A percentile compares a stretch with the other conserved stretches of the same genome.
Conservation (phyloP, 768 basidiomycete genomes). For the Rhizopogon vinicolor region DNA sequence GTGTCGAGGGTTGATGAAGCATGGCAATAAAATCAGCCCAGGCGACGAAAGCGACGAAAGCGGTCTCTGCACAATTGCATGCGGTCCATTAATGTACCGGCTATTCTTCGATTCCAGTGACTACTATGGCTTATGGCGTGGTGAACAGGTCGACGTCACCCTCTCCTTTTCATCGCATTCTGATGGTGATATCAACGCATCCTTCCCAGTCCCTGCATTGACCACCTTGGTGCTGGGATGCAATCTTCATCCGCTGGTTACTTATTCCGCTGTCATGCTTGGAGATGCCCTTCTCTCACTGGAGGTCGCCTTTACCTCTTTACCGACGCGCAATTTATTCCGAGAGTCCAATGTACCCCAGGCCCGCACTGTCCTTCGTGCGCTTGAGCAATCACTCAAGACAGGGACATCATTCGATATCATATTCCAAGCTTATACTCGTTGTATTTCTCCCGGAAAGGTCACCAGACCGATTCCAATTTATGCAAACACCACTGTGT, state of each 20-base stretch:
- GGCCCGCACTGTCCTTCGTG: neutral
- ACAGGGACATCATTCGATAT: conserved; percentile 5
- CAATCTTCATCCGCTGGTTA: neutral
- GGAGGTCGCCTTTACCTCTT: neutral
- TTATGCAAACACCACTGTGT: neutral
- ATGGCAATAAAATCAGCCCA: too few species aligned
- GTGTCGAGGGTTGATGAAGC: too few species aligned
- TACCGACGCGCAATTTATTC: neutral
- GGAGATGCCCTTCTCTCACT: neutral
- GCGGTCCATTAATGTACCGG: too few species aligned
- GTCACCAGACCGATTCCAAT: neutral
- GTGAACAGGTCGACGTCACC: neutral
- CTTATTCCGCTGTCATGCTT: neutral
- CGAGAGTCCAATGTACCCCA: neutral
- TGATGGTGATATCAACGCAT: too few species aligned
- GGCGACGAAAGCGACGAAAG: too few species aligned
- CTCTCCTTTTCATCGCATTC: neutral
- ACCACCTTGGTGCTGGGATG: neutral
- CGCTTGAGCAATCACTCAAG: conserved; percentile 3
- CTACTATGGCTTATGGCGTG: neutral
- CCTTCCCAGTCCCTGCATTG: too few species aligned
- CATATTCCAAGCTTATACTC: neutral
- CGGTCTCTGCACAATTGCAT: too few species aligned
- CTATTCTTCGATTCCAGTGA: neutral
- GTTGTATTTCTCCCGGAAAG: neutral